Base-by-base conservation (phyloP, 2,329 filamentous ascomycete genomes). In the Raffaelea arxii region DNA sequence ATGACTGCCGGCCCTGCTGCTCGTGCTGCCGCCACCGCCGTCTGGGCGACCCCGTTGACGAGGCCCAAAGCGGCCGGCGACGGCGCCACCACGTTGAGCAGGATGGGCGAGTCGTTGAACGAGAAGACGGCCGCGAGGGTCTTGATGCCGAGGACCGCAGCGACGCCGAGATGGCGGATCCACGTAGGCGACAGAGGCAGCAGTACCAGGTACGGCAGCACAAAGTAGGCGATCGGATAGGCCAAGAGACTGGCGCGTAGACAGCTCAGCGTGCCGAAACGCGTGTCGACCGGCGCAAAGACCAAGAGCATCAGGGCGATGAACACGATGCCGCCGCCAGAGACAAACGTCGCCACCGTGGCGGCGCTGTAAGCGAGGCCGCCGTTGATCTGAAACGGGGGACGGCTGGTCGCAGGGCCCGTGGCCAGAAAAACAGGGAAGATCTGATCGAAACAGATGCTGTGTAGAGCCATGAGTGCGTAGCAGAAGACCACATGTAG, bases 401-500 rank as follows among this genome's bases (percentile, higher is more conserved):
- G 21, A 2, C 7, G 9, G 40, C 24, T 32, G 6, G 19, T 2
- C 2, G 23, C 38, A 4, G 19, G 19, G 2, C 23, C 18, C 1
- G 49, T 49, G 16, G 44, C 41, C 14, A 51, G 40, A 18, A 51
- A 51, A 16, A 46, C 49, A 25, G 49, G 49, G n/a, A 49, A 49
- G 22, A 51, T 41, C 49, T 51, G 49, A 41, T 51, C 49, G 30
- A 49, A 51, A 41, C 49, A 51, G 30, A 51, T 35, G 5, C 43
- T 14, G 41, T 51, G 49, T 5, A 51, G 6, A 2, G 49, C 46
- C 46, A 51, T 42, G 43, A 43, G 22, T 5, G 24, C 46, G 41
- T 51, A 51, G 24, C 12, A 41, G 27, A 44, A 4, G 6, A 46
- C 10, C 7, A 46, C 23, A 41, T 49, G 46, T 11, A 37, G 14